Base-by-base conservation (phyloP, 164 flowering plant species). In the Umbellularia californica region DNA sequence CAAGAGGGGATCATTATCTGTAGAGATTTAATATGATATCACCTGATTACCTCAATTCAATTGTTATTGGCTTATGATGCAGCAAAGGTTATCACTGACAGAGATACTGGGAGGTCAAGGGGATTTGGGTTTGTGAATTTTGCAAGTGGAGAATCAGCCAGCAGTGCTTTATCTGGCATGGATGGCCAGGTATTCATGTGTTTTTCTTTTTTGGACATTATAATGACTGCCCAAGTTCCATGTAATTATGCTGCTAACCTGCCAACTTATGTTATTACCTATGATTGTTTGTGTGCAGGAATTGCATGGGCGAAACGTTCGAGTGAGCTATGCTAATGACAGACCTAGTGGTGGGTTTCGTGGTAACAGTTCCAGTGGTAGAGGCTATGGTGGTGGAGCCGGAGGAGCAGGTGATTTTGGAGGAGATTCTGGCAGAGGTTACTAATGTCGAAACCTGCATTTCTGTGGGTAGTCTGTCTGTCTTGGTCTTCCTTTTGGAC, bases 121-220 rank as follows among this genome's bases (percentile, higher is more conserved):
- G 98, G 95, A 15, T 93, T 93, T 85, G 95, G 96, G 9, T 91
- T 93, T 78, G 92, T 93, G 50, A 82, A 62, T 73, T 91, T 76
- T 72, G 5, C 76, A 15, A 69, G n/a, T 52, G 82, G 73, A 17
- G 90, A 90, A 47, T 80, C 83, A 76, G 96, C 96, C 0, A 82
- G 63, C 68, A 55, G 79, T 3, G 98, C 98, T 25, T 24, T 87
- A 27, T 63, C 84, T 10, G 78, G 85, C 41, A 91, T 93, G 98
- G 92, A 93, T 86, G 96, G 95, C 69, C 85, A 89, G 93, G 96
- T 93, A 7, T 15, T 9, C 10, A 68, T 51, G 17, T 15, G 3
- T 13, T 2, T 20, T n/a, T 30, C 35, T 0, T 6, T 58, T 72
- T 5, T 17, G 33, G 23, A 28, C 14, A 23, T 6, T 65, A 24